Evolutionary conservation across 805 yeast species (phyloP).

Genomic region (Cyberlindnera amylophila): DNA sequence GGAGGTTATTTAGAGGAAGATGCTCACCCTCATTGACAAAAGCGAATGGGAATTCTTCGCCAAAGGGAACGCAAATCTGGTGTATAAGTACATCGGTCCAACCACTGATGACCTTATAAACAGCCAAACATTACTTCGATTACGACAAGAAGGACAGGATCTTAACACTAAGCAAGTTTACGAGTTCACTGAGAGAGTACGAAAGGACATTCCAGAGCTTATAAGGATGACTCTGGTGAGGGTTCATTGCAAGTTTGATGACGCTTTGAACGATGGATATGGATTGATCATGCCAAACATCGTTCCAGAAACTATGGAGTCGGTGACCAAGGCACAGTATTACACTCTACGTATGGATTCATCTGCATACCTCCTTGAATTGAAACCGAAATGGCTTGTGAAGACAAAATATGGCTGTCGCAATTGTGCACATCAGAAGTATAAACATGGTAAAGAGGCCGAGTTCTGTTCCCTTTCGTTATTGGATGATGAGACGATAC

Average conservation of each 20-base stretch:
- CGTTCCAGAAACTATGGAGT: slow-evolving; percentile 32
- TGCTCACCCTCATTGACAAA: neutral
- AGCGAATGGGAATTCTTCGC: slow-evolving; percentile 41
- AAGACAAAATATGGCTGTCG: slow-evolving; percentile 38
- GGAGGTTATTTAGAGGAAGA: neutral
- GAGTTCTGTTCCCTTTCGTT: slow-evolving; percentile 46
- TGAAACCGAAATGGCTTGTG: slow-evolving; percentile 64
- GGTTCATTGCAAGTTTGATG: slow-evolving; percentile 11
- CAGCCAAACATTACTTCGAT: slow-evolving; percentile 29
- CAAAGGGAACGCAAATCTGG: slow-evolving; percentile 47
- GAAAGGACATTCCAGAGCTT: slow-evolving; percentile 3
- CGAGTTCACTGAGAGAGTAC: slow-evolving; percentile 7
- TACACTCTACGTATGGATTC: slow-evolving; percentile 30
- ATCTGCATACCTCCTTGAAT: slow-evolving; percentile 35
- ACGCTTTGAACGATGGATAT: slow-evolving; percentile 33
- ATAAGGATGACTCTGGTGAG: slow-evolving; percentile 19
- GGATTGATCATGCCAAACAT: slow-evolving; percentile 44
- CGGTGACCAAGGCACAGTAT: slow-evolving; percentile 33
- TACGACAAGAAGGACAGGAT: slow-evolving; percentile 28
- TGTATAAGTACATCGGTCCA: slow-evolving; percentile 38
- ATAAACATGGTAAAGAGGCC: slow-evolving; percentile 32
- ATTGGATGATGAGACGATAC: neutral
- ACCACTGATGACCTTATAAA: slow-evolving; percentile 17
- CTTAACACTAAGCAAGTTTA: slow-evolving; percentile 16
- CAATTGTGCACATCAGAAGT: slow-evolving; percentile 50